A percentile compares a stretch with the other conserved stretches of the same genome.
Evolutionary conservation across 306 rosid genomes (phyloP).

Genomic region (Elaeagnus macrophylla): DNA sequence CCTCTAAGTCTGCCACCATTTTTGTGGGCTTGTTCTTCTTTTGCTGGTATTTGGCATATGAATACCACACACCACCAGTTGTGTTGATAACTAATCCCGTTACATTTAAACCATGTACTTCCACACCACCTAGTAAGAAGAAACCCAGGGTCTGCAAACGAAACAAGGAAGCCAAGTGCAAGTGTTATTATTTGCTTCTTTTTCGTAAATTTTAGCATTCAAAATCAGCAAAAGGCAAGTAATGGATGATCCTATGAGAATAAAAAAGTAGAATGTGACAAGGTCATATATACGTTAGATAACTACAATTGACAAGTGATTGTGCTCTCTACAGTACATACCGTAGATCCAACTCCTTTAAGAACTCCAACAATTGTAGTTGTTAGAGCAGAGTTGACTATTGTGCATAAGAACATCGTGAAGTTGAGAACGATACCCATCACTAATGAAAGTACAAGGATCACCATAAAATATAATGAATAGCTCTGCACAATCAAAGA

Average conservation of each 20-base stretch:
- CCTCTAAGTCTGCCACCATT: constrained; percentile 40
- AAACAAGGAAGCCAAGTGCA: background rate
- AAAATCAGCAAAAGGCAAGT: no score
- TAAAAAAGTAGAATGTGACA: no score
- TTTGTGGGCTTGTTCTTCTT: constrained; percentile 51
- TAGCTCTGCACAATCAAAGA: constrained; percentile 50
- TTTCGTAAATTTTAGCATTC: no score
- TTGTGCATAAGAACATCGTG: constrained; percentile 97
- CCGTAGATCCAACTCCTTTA: constrained; percentile 97
- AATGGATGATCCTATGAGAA: no score
- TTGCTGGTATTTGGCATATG: constrained; percentile 78
- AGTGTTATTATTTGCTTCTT: background rate
- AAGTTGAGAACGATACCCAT: constrained; percentile 89
- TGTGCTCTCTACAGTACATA: constrained; percentile 22
- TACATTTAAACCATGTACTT: constrained; percentile 78
- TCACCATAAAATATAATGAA: constrained; percentile 64
- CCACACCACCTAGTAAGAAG: constrained; percentile 73
- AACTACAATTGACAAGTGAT: no score
- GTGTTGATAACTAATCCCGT: constrained; percentile 83
- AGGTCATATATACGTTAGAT: no score
- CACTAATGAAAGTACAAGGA: constrained; percentile 69
- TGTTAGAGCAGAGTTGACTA: constrained; percentile 89
- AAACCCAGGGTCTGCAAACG: constrained; percentile 77
- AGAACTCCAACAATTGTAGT: constrained; percentile 96
- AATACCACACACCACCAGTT: constrained; percentile 93